These are phyloP conservation scores for Onygenales sp. DNA, from an alignment of 2,329 filamentous ascomycete species.

Conservation along the genomic window DNA sequence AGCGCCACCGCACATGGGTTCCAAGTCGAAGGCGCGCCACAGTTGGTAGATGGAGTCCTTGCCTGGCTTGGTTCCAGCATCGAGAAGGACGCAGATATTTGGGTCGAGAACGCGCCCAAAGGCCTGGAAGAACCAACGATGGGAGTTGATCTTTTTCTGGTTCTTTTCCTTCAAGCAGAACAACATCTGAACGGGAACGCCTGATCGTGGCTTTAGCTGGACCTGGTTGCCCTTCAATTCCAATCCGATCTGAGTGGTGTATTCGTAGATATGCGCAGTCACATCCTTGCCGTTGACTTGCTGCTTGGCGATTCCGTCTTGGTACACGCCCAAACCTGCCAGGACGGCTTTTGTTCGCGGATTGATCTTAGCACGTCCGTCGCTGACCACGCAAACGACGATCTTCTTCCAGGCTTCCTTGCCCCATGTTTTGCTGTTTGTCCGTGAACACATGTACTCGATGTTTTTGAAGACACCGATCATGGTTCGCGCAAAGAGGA, in stretches of 20 bases:
- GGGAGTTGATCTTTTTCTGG: conserved; percentile 99
- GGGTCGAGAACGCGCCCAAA: conserved; percentile 88
- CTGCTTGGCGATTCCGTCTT: conserved; percentile 97
- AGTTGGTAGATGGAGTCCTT: conserved; percentile 93
- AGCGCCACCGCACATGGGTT: conserved; percentile 94
- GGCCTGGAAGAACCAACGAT: conserved; percentile 97
- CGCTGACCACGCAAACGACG: conserved; percentile 93
- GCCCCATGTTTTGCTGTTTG: conserved; percentile 93
- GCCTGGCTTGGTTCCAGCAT: conserved; percentile 91
- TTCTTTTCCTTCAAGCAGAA: conserved; percentile 99
- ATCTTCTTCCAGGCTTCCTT: conserved; percentile 99
- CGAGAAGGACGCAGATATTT: conserved; percentile 92
- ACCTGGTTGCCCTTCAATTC: conserved; percentile 87
- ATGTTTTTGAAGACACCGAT: conserved; percentile 97
- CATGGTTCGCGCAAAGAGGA: conserved; percentile 92
- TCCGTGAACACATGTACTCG: conserved; percentile 92
- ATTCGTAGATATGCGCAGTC: conserved; percentile 92
- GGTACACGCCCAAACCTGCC: conserved; percentile 90
- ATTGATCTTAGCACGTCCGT: conserved; percentile 96
- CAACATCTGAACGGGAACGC: conserved; percentile 87
- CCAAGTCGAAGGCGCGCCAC: conserved; percentile 96
- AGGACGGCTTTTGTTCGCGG: conserved; percentile 78
- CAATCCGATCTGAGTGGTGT: conserved; percentile 53
- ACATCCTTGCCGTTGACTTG: conserved; percentile 95
- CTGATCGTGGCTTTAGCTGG: conserved; percentile 66